These are phyloP conservation scores for Eremothecium sinecaudum DNA, from an alignment of 1,139 yeast genomes.

Conservation along the genomic window DNA sequence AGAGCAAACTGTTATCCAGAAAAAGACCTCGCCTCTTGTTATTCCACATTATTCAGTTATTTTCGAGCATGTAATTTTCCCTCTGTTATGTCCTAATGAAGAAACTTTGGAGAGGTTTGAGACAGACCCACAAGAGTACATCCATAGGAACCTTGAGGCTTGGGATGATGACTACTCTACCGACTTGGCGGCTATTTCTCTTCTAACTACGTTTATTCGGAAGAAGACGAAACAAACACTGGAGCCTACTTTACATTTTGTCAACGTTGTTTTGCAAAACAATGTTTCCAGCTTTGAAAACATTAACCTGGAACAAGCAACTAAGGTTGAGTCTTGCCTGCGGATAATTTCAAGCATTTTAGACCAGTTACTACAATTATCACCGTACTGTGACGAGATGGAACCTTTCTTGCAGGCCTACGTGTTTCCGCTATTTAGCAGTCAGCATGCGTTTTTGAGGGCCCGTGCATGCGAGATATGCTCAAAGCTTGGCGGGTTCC, in stretches of 20 bases:
- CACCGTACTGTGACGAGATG: constrained; percentile 57
- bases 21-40: constrained; percentile 59
- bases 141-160: constrained; percentile 65
- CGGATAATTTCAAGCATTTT: constrained; percentile 70
- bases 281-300: constrained; percentile 27
- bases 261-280: constrained; percentile 46
- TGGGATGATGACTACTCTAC: constrained; percentile 52
- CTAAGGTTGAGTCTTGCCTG: constrained; percentile 69
- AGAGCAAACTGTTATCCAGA: constrained; percentile 60
- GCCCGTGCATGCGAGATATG: constrained; percentile 80
- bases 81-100: constrained; percentile 65
- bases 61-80: constrained; percentile 66
- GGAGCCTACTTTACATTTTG: constrained; percentile 55
- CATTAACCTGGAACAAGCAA: constrained; percentile 51
- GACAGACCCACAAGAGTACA: constrained; percentile 84
- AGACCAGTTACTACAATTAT: constrained; percentile 45
- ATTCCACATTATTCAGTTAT: constrained; percentile 62
- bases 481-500: constrained; percentile 57
- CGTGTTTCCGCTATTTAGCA: constrained; percentile 64
- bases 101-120: constrained; percentile 68
- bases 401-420: constrained; percentile 56
- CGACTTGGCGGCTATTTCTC: constrained; percentile 58
- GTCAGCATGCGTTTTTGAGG: constrained; percentile 61
- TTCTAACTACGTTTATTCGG: constrained; percentile 55
- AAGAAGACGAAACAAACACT: constrained; percentile 57